Evolutionary conservation across 78 protist species (phyloP).

Genomic region (Emiliania huxleyi): DNA sequence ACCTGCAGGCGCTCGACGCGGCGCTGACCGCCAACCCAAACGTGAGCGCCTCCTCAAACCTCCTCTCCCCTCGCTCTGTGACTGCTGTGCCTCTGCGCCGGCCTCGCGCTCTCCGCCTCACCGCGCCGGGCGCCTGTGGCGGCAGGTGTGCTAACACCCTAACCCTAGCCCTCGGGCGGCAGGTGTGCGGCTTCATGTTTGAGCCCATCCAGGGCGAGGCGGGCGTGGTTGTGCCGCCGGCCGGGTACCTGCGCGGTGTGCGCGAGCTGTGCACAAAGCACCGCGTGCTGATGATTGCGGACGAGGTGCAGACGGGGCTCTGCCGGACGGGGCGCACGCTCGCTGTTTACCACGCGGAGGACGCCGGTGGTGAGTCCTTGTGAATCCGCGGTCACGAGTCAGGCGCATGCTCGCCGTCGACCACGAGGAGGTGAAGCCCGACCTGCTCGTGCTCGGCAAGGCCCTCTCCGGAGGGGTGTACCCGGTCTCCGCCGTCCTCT

Average conservation of each 20-base stretch:
- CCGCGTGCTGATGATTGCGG: constrained; percentile 91
- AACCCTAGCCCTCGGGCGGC: too few species aligned
- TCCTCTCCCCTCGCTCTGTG: too few species aligned
- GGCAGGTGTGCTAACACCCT: too few species aligned
- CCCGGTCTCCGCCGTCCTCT: constrained; percentile 87
- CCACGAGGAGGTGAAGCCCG: constrained; percentile 76
- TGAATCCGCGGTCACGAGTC: background rate
- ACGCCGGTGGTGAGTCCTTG: background rate
- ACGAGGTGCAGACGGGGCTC: constrained; percentile 93
- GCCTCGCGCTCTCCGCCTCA: too few species aligned
- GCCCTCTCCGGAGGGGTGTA: constrained; percentile 84
- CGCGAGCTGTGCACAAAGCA: constrained; percentile 82
- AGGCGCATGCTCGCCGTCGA: constrained; percentile 55
- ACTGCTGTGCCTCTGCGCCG: too few species aligned
- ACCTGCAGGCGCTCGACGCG: constrained; percentile 71
- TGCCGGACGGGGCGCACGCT: constrained; percentile 41
- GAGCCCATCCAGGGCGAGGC: constrained; percentile 97
- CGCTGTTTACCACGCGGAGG: constrained; percentile 53
- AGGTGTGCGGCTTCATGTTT: constrained; percentile 70
- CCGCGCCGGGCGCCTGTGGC: too few species aligned
- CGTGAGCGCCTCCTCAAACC: too few species aligned
- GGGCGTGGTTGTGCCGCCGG: constrained; percentile 91
- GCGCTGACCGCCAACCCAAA: constrained; percentile 61
- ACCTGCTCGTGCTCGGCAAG: constrained; percentile 89
- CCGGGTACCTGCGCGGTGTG: background rate